A percentile compares a stretch with the other conserved stretches of the same genome.
These are phyloP conservation scores for Ogataea salicorniae DNA, from an alignment of 805 yeast genomes.

Conservation along the genomic window DNA sequence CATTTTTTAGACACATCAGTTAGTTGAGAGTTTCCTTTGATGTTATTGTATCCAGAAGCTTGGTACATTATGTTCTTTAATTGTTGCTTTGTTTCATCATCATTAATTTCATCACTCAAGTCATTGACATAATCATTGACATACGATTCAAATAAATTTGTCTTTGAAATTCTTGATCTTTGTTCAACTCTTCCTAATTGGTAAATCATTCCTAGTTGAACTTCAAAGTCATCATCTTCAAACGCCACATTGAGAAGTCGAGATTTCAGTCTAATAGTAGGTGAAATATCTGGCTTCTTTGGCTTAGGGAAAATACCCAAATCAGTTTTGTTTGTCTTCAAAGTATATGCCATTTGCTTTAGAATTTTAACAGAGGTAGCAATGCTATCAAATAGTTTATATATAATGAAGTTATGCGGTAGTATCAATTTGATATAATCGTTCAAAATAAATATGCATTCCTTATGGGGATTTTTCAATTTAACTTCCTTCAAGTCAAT, in stretches of 20 bases:
- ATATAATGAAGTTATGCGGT: conserved; percentile 72
- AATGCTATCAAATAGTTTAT: conserved; percentile 74
- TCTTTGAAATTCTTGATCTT: conserved; percentile 40
- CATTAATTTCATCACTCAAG: neutral
- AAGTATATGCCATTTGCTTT: conserved; percentile 51
- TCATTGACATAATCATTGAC: neutral
- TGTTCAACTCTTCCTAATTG: conserved; percentile 59
- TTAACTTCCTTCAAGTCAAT: neutral
- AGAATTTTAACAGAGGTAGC: conserved; percentile 62
- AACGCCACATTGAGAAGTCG: conserved; percentile 40
- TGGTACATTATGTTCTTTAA: neutral
- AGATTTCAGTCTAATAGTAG: conserved; percentile 38
- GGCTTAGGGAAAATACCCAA: conserved; percentile 35
- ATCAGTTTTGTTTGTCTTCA: conserved; percentile 36
- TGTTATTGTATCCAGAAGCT: conserved; percentile 1
- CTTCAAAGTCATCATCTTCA: conserved; percentile 65
- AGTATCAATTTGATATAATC: conserved; percentile 45
- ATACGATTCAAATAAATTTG: conserved; percentile 14
- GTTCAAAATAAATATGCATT: conserved; percentile 20
- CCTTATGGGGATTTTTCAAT: neutral
- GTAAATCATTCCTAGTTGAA: conserved; percentile 50
- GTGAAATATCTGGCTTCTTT: conserved; percentile 32
- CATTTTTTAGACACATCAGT: conserved; percentile 12
- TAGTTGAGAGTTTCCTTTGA: neutral
- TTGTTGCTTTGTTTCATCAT: neutral